Evolutionary conservation across 176 grass and related monocot species (phyloP).

Genomic region (Alloteropsis semialata): DNA sequence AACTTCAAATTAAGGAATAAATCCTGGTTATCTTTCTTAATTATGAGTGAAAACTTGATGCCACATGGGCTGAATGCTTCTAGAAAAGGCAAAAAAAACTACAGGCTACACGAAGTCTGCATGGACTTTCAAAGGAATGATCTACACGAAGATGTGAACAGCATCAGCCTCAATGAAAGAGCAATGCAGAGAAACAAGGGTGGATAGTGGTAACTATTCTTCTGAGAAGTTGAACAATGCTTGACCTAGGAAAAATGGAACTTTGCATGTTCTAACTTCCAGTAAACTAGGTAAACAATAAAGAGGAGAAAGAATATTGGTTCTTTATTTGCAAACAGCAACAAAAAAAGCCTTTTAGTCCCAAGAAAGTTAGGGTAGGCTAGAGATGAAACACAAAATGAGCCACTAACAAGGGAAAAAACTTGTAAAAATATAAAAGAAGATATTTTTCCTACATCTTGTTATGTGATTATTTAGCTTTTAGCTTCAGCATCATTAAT

Average conservation of each 20-base stretch:
- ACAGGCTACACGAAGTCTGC: not conserved
- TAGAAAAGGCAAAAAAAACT: not conserved
- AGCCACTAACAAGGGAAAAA: not conserved
- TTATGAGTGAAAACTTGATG: not conserved
- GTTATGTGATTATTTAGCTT: not conserved
- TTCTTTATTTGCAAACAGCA: not conserved
- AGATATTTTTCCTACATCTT: not conserved
- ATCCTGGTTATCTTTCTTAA: not conserved
- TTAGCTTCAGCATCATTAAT: not conserved
- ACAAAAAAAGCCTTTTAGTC: not conserved
- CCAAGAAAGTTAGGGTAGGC: too few species aligned
- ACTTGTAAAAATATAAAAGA: not conserved
- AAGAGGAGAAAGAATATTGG: not conserved
- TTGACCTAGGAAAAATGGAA: not conserved
- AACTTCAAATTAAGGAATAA: not conserved
- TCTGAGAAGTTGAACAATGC: not conserved
- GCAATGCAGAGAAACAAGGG: not conserved
- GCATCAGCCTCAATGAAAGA: not conserved
- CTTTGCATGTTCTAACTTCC: not conserved
- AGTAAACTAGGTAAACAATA: not conserved
- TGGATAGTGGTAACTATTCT: not conserved
- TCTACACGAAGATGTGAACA: not conserved
- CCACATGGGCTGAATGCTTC: not conserved
- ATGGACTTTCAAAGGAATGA: not conserved
- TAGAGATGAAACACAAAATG: not conserved